These are phyloP conservation scores for Bryum argenteum DNA, from an alignment of 225 moss, liverwort and hornwort species.

Conservation along the genomic window DNA sequence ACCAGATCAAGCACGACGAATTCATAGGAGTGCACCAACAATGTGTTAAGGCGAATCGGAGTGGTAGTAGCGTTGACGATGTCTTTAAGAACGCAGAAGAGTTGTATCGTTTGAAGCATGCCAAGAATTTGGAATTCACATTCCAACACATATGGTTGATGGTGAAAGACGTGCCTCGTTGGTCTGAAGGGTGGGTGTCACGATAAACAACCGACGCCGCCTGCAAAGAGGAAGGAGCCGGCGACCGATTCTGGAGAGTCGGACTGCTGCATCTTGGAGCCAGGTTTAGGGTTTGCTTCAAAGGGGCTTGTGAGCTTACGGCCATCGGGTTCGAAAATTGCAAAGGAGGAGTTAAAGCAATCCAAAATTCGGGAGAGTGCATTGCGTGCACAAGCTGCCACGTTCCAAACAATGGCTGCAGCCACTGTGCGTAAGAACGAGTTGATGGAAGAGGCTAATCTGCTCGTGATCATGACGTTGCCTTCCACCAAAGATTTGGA, in stretches of 20 bases:
- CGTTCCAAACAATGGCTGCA: neutral
- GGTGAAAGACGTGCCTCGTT: neutral
- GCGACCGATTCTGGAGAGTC: neutral
- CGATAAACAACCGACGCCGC: neutral
- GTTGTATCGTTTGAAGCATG: neutral
- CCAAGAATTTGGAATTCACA: neutral
- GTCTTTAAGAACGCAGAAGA: neutral
- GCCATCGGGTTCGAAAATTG: neutral
- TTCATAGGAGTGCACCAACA: neutral
- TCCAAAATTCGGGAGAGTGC: neutral
- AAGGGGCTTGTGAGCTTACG: neutral
- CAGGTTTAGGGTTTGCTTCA: neutral
- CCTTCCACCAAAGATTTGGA: too few relatives aligned
- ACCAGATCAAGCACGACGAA: too few relatives aligned
- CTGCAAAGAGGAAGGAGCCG: neutral
- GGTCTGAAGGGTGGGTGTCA: neutral
- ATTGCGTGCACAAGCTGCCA: neutral
- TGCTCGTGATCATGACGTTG: neutral
- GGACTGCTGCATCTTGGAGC: neutral
- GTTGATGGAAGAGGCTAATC: neutral
- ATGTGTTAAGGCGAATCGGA: neutral
- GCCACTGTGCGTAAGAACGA: neutral
- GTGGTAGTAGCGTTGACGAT: neutral
- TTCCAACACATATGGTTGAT: slow-evolving; percentile 3
- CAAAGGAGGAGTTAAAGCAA: neutral